Percentiles rank a stretch among this genome's conserved stretches.
Evolutionary conservation across 768 basidiomycete species (phyloP).

Genomic region (Lactifluus hygrophoroides): DNA sequence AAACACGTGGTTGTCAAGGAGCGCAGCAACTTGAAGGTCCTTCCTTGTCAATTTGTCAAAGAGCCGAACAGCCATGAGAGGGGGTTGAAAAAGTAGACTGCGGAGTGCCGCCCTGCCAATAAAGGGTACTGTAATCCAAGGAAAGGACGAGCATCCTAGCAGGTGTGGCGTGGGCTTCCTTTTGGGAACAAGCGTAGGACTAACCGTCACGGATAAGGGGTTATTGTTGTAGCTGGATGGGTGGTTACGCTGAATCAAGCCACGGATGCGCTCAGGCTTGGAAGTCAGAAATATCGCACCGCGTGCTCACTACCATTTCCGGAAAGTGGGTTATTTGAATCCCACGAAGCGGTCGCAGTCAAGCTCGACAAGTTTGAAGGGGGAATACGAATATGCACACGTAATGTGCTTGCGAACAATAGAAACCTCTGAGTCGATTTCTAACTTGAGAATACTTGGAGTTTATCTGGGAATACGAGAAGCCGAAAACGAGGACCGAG

Average conservation of each 20-base stretch:
- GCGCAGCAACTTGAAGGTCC: no score
- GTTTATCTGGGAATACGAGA: neutral
- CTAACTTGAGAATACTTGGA: neutral
- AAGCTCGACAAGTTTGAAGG: neutral
- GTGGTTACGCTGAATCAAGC: neutral
- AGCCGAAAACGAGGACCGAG: neutral
- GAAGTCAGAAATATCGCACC: neutral
- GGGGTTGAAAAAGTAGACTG: neutral
- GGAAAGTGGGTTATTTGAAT: neutral
- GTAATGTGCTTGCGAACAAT: neutral
- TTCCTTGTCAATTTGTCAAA: neutral
- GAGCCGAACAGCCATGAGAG: neutral
- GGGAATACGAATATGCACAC: neutral
- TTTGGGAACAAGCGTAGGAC: neutral
- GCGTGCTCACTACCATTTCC: neutral
- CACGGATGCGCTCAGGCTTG: neutral
- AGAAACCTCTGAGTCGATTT: neutral
- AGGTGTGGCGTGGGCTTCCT: neutral
- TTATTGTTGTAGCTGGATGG: neutral
- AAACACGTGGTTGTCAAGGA: neutral
- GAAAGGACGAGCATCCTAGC: neutral
- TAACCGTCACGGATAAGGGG: neutral
- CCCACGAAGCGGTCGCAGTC: neutral
- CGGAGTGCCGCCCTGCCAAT: neutral
- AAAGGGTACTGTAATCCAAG: neutral